A percentile compares a stretch with the other conserved stretches of the same genome.
These are phyloP conservation scores for Saturnispora zaruensis DNA, from an alignment of 805 yeast species.

Conservation along the genomic window DNA sequence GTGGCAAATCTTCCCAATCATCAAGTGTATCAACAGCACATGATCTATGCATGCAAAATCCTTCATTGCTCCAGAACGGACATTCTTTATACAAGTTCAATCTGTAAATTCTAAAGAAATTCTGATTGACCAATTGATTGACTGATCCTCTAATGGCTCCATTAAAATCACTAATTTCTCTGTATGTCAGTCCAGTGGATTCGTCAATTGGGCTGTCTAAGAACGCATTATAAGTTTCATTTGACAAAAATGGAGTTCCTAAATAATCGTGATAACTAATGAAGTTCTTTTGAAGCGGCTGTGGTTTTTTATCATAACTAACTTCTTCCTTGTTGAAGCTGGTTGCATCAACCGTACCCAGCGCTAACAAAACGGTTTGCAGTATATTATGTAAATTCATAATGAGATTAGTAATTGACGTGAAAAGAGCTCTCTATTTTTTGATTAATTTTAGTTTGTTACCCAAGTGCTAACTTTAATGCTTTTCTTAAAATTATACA, in stretches of 20 bases:
- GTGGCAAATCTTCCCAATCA: constrained; percentile 63
- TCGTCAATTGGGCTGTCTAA: constrained; percentile 20
- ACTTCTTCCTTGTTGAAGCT: not conserved
- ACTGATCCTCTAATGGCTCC: constrained; percentile 45
- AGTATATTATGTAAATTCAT: not conserved
- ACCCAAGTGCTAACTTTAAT: not conserved
- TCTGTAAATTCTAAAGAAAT: constrained; percentile 83
- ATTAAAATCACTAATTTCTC: constrained; percentile 46
- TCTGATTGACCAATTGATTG: constrained; percentile 52
- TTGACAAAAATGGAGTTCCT: constrained; percentile 25
- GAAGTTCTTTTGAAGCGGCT: constrained; percentile 11
- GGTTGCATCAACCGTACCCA: not conserved
- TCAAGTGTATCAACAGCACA: constrained; percentile 85
- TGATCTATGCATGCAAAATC: constrained; percentile 76
- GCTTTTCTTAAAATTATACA: not conserved
- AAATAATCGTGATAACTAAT: constrained; percentile 25
- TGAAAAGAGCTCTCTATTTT: not conserved
- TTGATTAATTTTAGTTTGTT: not conserved
- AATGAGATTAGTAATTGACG: not conserved
- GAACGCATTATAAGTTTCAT: constrained; percentile 16
- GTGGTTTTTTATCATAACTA: constrained; percentile 16
- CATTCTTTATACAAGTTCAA: constrained; percentile 76
- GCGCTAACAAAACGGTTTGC: not conserved
- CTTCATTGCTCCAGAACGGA: constrained; percentile 77
- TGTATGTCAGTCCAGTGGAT: constrained; percentile 28